Evolutionary conservation across 495 filamentous ascomycete species (phyloP), one percentile per base, ranked within the genome.

Genomic region (Hamigera avellanea): DNA sequence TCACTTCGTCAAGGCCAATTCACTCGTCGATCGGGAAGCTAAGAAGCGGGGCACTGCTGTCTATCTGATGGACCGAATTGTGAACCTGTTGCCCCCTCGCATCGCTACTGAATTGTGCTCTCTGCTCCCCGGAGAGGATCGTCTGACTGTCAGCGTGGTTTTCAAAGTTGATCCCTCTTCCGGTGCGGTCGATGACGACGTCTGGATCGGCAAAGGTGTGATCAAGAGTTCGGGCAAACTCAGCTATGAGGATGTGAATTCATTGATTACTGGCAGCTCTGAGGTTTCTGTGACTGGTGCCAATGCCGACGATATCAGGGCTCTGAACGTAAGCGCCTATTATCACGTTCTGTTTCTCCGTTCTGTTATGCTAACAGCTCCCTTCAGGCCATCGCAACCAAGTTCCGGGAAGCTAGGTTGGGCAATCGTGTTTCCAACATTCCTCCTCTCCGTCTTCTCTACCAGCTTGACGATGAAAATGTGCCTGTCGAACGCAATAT

Each of bases 11-110:
- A 96, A 96, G 66, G 69, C 77, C 25, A 94, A 93, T 67, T 95
- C 91, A 14, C 72, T 98, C 33, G 89, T 95, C 21, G 91, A 98
- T 52, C 81, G 91, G 29, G 91, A 98, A 63, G 91, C 91, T 1
- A 94, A 93, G 75, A 98, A 98, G 69, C 81, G 91, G 19, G 93
- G 89, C 39, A 96, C 91, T 35, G 88, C 84, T 25, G 91, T 98
- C 12, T 87, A 96, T 46, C 66, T 98, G 35, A 80, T 93, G 58
- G 88, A 94, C 61, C 76, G 86, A 16, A 75, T 83, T 36, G 94
- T 94, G 52, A 85, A 88, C 44, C 74, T 98, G 74, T 73, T 98
- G 31, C 91, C 91, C 12, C 68, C 81, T 0, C 84, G 79, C 54
- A 68, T 98, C 36, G 81, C 86, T 7, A 72, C 75, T 26, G 89